Percentiles rank a stretch among this genome's conserved stretches.
These are phyloP conservation scores for Bipolaris oryzae DNA, from an alignment of 2,329 filamentous ascomycete species.

Conservation along the genomic window DNA sequence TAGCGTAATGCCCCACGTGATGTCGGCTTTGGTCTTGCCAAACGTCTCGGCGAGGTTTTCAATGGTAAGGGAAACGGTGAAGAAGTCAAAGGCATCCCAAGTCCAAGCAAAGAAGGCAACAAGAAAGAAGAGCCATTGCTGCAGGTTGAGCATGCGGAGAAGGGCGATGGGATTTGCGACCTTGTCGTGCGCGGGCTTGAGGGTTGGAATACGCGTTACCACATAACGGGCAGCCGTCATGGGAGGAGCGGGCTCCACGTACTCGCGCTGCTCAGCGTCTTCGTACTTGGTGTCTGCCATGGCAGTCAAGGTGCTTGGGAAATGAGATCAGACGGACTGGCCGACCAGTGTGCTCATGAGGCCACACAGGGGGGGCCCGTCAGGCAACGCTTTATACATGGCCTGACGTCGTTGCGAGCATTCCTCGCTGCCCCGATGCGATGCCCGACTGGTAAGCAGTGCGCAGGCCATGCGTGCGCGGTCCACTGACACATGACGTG, in stretches of 20 bases:
- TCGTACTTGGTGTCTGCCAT: slow-evolving; percentile 33
- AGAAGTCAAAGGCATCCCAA: slow-evolving; percentile 64
- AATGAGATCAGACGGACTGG: not conserved
- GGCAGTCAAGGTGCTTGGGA: not conserved
- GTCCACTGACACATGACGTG: slow-evolving; percentile 19
- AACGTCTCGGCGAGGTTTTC: slow-evolving; percentile 60
- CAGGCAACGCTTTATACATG: slow-evolving; percentile 3
- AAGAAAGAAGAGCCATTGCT: slow-evolving; percentile 66
- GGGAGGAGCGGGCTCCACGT: slow-evolving; percentile 12
- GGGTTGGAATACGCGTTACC: slow-evolving; percentile 58
- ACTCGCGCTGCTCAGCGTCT: slow-evolving; percentile 23
- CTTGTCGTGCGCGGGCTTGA: slow-evolving; percentile 62
- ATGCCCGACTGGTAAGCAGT: slow-evolving; percentile 4
- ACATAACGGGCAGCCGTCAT: slow-evolving; percentile 55
- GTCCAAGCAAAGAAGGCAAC: slow-evolving; percentile 56
- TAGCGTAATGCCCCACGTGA: slow-evolving; percentile 62
- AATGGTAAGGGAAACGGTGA: slow-evolving; percentile 65
- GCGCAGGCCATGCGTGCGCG: not conserved
- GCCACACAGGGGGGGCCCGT: not conserved
- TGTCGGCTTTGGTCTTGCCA: slow-evolving; percentile 60
- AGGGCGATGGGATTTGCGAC: slow-evolving; percentile 61
- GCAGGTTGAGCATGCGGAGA: slow-evolving; percentile 57
- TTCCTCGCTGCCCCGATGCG: slow-evolving; percentile 1
- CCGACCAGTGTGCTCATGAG: not conserved
- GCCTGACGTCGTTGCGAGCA: slow-evolving; percentile 3